A percentile compares a stretch with the other conserved stretches of the same genome.
These are phyloP conservation scores for Atractiella rhizophila DNA, from an alignment of 768 basidiomycete genomes.

Conservation along the genomic window DNA sequence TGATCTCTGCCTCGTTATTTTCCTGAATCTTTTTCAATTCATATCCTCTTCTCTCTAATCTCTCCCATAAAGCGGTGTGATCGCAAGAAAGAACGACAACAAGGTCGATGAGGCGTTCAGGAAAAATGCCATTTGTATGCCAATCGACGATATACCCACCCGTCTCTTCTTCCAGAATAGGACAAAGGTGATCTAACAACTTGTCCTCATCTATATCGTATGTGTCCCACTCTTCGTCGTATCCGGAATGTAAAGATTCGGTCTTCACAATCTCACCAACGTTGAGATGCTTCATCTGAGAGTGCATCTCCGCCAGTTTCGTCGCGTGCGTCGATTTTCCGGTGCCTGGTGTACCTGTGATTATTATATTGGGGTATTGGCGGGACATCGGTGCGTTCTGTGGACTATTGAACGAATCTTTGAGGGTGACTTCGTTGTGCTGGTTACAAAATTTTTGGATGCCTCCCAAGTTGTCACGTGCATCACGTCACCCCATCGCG, in stretches of 20 bases:
- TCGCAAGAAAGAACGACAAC: conserved; percentile 78
- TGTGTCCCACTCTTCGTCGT: conserved; percentile 81
- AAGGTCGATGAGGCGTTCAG: conserved; percentile 87
- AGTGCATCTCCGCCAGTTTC: conserved; percentile 35
- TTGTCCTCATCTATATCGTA: conserved; percentile 91
- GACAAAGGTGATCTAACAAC: conserved; percentile 74
- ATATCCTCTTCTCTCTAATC: conserved; percentile 74
- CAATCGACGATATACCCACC: conserved; percentile 78
- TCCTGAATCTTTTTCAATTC: conserved; percentile 83
- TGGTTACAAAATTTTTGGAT: no score
- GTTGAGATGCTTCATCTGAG: conserved; percentile 57
- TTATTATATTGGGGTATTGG: conserved; percentile 38
- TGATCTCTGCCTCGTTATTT: conserved; percentile 96
- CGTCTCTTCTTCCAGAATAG: conserved; percentile 27
- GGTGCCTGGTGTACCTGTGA: conserved; percentile 63
- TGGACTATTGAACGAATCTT: no score
- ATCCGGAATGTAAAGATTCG: conserved; percentile 51
- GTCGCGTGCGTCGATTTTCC: conserved; percentile 85
- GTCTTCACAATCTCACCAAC: conserved; percentile 75
- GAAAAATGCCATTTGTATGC: conserved; percentile 81
- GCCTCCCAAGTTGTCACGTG: no score
- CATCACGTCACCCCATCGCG: no score
- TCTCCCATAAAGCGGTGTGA: conserved; percentile 63
- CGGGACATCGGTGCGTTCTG: conserved; percentile 9
- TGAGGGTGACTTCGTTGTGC: no score